Percentiles rank a stretch among this genome's conserved stretches.
Conservation (phyloP, 305 asterid genomes). For the Solanum hybrid region DNA sequence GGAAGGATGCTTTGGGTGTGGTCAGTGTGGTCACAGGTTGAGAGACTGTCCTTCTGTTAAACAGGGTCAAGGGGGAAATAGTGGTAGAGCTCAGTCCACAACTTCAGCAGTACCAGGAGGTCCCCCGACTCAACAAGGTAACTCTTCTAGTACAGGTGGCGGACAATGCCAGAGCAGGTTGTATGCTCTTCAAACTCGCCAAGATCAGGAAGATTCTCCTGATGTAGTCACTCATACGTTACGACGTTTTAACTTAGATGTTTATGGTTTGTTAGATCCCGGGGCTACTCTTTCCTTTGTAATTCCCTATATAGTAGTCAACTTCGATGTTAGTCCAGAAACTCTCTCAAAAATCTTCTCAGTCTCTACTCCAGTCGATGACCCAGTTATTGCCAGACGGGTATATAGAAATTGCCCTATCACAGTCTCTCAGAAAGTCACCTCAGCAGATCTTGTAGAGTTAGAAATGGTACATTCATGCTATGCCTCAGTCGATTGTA, state of each 20-base stretch:
- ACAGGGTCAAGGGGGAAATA: background rate
- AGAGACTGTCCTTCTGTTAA: background rate
- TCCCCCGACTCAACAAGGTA: background rate
- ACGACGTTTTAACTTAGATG: background rate
- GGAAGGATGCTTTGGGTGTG: background rate
- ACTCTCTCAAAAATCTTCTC: background rate
- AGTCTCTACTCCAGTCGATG: background rate
- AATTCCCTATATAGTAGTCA: background rate
- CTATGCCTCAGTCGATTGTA: background rate
- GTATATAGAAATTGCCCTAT: rapidly evolving
- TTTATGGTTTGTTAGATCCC: background rate
- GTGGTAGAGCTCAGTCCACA: background rate
- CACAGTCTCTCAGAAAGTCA: background rate
- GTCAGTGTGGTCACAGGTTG: background rate
- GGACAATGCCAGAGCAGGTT: background rate
- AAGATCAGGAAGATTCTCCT: background rate
- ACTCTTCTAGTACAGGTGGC: background rate
- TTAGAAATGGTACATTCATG: background rate
- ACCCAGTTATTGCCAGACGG: background rate
- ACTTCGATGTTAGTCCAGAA: background rate
- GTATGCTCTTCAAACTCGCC: background rate
- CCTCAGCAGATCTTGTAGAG: background rate
- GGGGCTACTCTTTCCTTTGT: background rate
- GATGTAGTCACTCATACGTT: background rate
- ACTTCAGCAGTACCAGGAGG: background rate